A percentile compares a stretch with the other conserved stretches of the same genome.
Evolutionary conservation across 2,329 filamentous ascomycete species (phyloP).

Genomic region (Chrysosporium keratinophilum): DNA sequence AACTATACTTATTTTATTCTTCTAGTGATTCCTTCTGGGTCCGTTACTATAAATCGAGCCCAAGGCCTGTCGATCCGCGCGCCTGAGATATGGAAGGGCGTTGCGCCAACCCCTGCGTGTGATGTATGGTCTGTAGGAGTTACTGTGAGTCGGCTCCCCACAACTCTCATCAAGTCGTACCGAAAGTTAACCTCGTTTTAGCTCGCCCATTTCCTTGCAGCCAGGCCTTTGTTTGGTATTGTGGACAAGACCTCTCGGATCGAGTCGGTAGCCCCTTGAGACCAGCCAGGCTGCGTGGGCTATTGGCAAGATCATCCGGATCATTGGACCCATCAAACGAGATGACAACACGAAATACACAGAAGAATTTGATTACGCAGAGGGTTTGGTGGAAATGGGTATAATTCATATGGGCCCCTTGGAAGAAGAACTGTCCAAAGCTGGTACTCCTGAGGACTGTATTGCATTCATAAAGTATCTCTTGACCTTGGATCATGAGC

Average conservation of each 20-base stretch:
- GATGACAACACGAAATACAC: constrained; percentile 12
- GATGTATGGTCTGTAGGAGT: constrained; percentile 16
- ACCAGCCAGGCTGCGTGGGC: constrained; percentile 13
- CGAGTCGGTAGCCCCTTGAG: constrained; percentile 3
- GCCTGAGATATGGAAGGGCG: constrained; percentile 16
- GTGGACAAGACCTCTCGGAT: constrained; percentile 8
- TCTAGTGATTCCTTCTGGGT: constrained; percentile 11
- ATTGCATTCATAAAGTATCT: constrained; percentile 11
- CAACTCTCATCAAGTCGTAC: too few relatives aligned
- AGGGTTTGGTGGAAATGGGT: constrained; percentile 6
- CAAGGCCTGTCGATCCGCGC: constrained; percentile 14
- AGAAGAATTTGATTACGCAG: constrained; percentile 13
- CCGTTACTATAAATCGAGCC: not conserved
- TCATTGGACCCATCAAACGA: constrained; percentile 9
- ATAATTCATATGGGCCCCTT: constrained; percentile 12
- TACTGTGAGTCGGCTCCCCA: constrained; percentile 8
- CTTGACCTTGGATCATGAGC: constrained; percentile 8
- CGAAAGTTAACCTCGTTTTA: constrained; percentile 7
- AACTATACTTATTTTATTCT: not conserved
- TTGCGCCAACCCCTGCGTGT: constrained; percentile 7
- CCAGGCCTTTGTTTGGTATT: constrained; percentile 9
- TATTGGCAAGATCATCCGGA: constrained; percentile 14
- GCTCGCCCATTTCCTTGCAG: constrained; percentile 13
- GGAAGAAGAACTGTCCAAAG: constrained; percentile 11
- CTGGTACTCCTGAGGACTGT: constrained; percentile 4